Evolutionary conservation across 1,139 yeast species (phyloP), one percentile per base, ranked within the genome.

Genomic region (Scheffersomyces parashehatae): DNA sequence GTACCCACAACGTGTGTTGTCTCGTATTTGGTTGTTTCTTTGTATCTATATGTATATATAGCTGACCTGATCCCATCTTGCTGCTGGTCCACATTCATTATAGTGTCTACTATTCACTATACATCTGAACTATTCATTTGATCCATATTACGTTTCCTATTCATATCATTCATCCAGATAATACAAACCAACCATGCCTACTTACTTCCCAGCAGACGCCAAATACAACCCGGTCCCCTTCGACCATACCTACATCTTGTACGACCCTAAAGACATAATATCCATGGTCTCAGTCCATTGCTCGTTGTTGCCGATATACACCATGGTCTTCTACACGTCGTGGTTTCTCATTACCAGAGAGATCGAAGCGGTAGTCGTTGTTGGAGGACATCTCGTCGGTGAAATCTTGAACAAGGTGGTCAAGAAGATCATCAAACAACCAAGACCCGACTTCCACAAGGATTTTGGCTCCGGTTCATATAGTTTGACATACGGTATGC

Each of bases 401-500:
- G 98, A 93, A 62, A 59, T 84, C 2, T 60, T 83, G 38, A 91
- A 91, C 62, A 82, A 85, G 51, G 55, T 85, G 3, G 67, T 88
- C 39, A 93, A 93, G 62, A 70, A 74, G 29, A 39, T 78, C 1
- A 64, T 89, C 39, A 81, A 78, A 54, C 88, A 87, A 56, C 86
- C 89, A 26, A 75, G 99, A 44, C 99, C 99, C 0, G 70, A 76
- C 5, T 71, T 70, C 55, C 82, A 81, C 54, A 74, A 72, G 41
- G 78, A 73, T 31, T 71, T 76, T 56, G 70, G 82, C 51, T 44
- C 73, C 50, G 70, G 78, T 49, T 64, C 76, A 50, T 64, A 67
- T 66, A 75, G 57, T 36, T 71, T 83, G 42, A 86, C 88, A 2
- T 89, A 85, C 62, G 99, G 99, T 0, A 91, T 93, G 98, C 99